Evolutionary conservation across 2,329 filamentous ascomycete species (phyloP).

Genomic region (Beauveria scarabaeidicola): DNA sequence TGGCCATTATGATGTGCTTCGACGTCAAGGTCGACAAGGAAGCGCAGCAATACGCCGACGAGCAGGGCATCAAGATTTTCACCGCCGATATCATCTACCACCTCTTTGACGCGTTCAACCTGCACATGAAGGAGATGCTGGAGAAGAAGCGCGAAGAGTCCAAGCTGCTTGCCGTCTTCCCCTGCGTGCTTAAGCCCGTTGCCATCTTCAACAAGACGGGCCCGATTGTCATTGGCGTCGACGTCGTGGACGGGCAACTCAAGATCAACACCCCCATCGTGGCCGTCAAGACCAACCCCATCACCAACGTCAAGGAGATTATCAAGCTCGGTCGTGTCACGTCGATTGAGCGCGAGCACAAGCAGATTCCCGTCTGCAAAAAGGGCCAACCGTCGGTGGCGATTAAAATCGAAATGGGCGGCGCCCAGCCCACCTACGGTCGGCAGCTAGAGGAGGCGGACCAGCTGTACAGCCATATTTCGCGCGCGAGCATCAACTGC

Average conservation of each 20-base stretch:
- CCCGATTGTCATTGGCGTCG: slow-evolving; percentile 90
- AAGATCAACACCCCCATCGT: slow-evolving; percentile 84
- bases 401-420: slow-evolving; percentile 90
- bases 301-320: slow-evolving; percentile 75
- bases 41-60: slow-evolving; percentile 80
- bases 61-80: slow-evolving; percentile 95
- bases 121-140: slow-evolving; percentile 79
- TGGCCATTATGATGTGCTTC: slow-evolving; percentile 98
- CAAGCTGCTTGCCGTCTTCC: slow-evolving; percentile 94
- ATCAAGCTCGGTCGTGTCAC: slow-evolving; percentile 86
- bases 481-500: slow-evolving; percentile 80
- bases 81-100: slow-evolving; percentile 99
- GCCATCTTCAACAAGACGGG: slow-evolving; percentile 98
- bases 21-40: slow-evolving; percentile 99
- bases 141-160: slow-evolving; percentile 94
- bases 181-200: slow-evolving; percentile 80
- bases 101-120: slow-evolving; percentile 91
- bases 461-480: slow-evolving; percentile 78
- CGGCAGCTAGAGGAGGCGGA: slow-evolving; percentile 92
- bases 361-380: slow-evolving; percentile 85
- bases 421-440: slow-evolving; percentile 88
- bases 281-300: slow-evolving; percentile 71
- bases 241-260: slow-evolving; percentile 85
- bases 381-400: slow-evolving; percentile 96
- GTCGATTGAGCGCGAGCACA: slow-evolving; percentile 95